Conservation (phyloP, 257 asterid species). For the Thymus mandschuricus region DNA sequence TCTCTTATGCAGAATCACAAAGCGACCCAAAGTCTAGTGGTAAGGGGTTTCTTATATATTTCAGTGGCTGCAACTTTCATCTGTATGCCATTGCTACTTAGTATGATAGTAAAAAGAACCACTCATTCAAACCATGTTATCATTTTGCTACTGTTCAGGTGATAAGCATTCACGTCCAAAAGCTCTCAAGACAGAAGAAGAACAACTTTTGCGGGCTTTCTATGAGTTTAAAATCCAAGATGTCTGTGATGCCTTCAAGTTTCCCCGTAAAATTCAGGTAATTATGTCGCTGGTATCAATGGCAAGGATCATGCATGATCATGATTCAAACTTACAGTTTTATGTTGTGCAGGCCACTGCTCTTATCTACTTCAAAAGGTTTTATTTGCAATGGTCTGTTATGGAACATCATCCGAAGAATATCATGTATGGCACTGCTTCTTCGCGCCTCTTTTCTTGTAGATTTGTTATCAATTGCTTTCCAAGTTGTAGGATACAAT, state of each 20-base stretch:
- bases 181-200: slow-evolving; percentile 91
- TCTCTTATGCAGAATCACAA: slow-evolving; percentile 70
- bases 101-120: slow-evolving; percentile 8
- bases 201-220: slow-evolving; percentile 80
- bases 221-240: slow-evolving; percentile 96
- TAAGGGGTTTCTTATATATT: slow-evolving; percentile 30
- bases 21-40: slow-evolving; percentile 55
- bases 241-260: slow-evolving; percentile 95
- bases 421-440: slow-evolving; percentile 66
- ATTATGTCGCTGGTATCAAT: slow-evolving; percentile 26
- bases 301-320: slow-evolving; percentile 21
- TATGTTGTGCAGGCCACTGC: slow-evolving; percentile 83
- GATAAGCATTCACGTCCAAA: slow-evolving; percentile 83
- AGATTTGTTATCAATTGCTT: slow-evolving; percentile 17
- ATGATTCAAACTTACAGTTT: slow-evolving; percentile 27
- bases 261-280: slow-evolving; percentile 98
- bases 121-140: slow-evolving; percentile 10
- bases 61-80: slow-evolving; percentile 22
- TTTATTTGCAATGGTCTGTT: slow-evolving; percentile 96
- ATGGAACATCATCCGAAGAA: slow-evolving; percentile 99
- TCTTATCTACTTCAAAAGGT: slow-evolving; percentile 92
- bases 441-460: slow-evolving; percentile 21
- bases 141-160: slow-evolving; percentile 46
- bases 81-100: background rate
- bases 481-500: background rate